Percentiles rank a stretch among this genome's conserved stretches.
Conservation (phyloP, 208 protist species). For the Acanthamoeba royreba region DNA sequence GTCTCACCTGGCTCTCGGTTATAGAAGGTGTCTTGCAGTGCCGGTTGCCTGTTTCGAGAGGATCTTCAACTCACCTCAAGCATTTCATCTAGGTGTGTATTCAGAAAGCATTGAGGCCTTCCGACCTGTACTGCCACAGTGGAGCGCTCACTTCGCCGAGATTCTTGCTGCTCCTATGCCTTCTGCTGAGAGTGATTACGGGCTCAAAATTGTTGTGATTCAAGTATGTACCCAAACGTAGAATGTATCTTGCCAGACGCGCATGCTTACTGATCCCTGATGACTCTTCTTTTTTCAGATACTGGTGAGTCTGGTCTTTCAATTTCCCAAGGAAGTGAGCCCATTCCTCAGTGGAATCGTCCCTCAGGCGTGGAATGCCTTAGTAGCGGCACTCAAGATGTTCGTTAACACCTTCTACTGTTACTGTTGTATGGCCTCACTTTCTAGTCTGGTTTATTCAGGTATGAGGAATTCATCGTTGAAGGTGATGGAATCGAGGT, state of each 20-base stretch:
- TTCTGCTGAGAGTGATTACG: background rate
- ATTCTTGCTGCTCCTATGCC: background rate
- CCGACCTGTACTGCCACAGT: background rate
- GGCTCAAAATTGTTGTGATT: constrained; percentile 39
- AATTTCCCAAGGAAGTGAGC: constrained; percentile 23
- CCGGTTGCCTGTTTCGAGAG: background rate
- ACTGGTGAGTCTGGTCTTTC: background rate
- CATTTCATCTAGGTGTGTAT: background rate
- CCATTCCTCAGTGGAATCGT: background rate
- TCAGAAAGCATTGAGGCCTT: background rate
- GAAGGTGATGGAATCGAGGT: constrained; percentile 15
- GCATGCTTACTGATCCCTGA: no score
- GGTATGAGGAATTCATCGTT: constrained; percentile 2
- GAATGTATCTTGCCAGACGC: no score
- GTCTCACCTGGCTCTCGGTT: background rate
- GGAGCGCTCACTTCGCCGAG: background rate
- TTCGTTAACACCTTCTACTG: background rate
- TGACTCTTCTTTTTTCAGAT: no score
- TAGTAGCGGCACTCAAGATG: background rate
- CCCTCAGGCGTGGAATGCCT: background rate
- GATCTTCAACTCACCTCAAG: background rate
- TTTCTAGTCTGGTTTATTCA: background rate
- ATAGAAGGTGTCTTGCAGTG: background rate
- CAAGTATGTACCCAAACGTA: no score
- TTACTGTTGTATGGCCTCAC: no score